Evolutionary conservation across 331 rosid species (phyloP), one percentile per base, ranked within the genome.

Genomic region (Saraca asoca): DNA sequence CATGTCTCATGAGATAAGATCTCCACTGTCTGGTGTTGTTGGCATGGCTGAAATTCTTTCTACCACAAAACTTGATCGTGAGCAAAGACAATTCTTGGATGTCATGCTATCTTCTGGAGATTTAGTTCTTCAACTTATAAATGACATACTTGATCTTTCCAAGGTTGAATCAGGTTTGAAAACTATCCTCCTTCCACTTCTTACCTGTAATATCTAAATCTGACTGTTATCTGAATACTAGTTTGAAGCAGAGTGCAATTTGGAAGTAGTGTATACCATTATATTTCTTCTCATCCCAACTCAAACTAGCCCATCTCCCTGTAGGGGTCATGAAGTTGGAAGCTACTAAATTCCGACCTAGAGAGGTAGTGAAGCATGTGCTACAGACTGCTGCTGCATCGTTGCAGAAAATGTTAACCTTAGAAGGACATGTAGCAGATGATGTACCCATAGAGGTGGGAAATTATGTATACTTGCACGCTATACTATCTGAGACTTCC

Each of bases 301-400:
- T 43, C 33, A 24, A 24, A 24, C 31, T 24, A 1, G 31, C 0
- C 1, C 37, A 31, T 51, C 14, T 65, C 15, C 64, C 31, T 66
- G 48, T 66, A 94, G 99, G 99, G 69, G 99, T 84, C 13, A 94
- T 94, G 99, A 94, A 86, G 83, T 83, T 94, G 85, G 99, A 94
- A 75, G 93, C 96, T 57, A 86, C 99, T 9, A 90, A 90, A 68
- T 94, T 94, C 74, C 75, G 93, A 66, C 99, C 99, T 34, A 85
- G 99, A 82, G 82, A 94, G 85, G 99, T 94, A 9, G 88, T 88
- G 31, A 94, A 80, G 73, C 97, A 94, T 80, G 97, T 94, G 24
- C 93, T 94, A 44, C 99, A 94, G 79, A 88, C 96, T 43, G 96
- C 99, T 9, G 97, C 97, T 0, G 97, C 99, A 64, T 90, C 99